phyloP scores from a whole-genome alignment of 2,329 filamentous ascomycete genomes.

The Cytospora schulzeri region DNA sequence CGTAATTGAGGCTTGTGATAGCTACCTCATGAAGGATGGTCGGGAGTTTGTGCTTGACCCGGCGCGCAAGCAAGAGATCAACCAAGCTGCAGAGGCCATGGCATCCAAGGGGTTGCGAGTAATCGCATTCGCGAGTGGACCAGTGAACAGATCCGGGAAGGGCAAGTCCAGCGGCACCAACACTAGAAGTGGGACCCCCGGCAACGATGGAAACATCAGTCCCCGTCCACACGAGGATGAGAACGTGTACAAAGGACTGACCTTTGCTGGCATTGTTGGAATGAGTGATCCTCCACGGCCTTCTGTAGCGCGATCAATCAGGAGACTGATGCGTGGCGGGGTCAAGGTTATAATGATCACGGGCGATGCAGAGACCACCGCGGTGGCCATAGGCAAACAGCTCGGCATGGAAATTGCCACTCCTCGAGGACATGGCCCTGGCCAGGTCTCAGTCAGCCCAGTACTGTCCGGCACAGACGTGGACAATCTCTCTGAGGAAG shows the following conservation, averaged over 20 bases:
- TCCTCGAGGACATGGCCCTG: constrained; percentile 52
- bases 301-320: constrained; percentile 86
- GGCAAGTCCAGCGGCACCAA: constrained; percentile 41
- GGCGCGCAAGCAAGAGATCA: constrained; percentile 69
- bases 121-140: constrained; percentile 88
- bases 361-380: constrained; percentile 92
- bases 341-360: constrained; percentile 99
- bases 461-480: constrained; percentile 89
- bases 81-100: constrained; percentile 82
- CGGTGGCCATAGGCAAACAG: constrained; percentile 88
- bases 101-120: constrained; percentile 87
- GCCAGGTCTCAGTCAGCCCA: constrained; percentile 63
- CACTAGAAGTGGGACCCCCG: constrained; percentile 56
- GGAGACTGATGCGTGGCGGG: constrained; percentile 86
- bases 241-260: constrained; percentile 78
- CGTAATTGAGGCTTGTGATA: constrained; percentile 84
- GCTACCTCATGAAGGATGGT: constrained; percentile 84
- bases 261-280: constrained; percentile 89
- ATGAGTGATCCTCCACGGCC: constrained; percentile 97
- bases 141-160: constrained; percentile 54
- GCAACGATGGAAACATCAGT: constrained; percentile 42
- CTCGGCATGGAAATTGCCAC: constrained; percentile 84
- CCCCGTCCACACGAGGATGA: constrained; percentile 55
- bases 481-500: constrained; percentile 85
- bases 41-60: constrained; percentile 85